Base-by-base conservation (phyloP, 345 rosid genomes). In the Nasturtium officinale region DNA sequence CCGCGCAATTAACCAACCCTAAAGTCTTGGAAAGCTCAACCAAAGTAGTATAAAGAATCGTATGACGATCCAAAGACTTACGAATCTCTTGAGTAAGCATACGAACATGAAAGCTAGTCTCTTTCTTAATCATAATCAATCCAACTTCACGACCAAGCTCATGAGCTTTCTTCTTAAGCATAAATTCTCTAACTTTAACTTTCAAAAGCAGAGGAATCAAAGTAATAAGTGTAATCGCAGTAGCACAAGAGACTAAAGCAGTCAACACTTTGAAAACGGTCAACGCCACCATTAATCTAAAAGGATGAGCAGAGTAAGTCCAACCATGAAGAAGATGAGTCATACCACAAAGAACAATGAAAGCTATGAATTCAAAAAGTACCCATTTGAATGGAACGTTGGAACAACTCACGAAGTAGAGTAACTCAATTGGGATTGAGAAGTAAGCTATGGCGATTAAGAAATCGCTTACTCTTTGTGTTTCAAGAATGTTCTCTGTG, bases 81-180 rank as follows among this genome's bases (percentile, higher is more conserved):
- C 99, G 85, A 73, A 95, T 95, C 89, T 89, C 99, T 58, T 82
- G 96, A 42, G 96, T 95, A 65, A 95, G 99, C 97, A 95, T 95
- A 38, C 96, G 85, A 35, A 95, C 99, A 46, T 83, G 97, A 75
- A 81, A 68, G 20, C 91, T 86, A 3, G 96, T 89, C 81, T 95
- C 99, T 67, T 64, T 89, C 84, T 95, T 91, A 48, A 86, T 88
- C 96, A 86, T 83, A 57, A 91, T 90, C 58, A 91, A 80, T 16
- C 96, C 97, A 13, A 95, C 99, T 77, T 95, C 96, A n/a, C 87
- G 86, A 1, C 93, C 97, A 66, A 95, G 88, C 71, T 95, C 99
- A 85, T 85, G 71, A 25, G 96, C 84, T 77, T 91, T 95, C 78
- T 91, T 87, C 92, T 85, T 95, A 79, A 95, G 74, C 94, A 91